Base-by-base conservation (phyloP, 2,329 filamentous ascomycete genomes). In the Fusarium floridanum region DNA sequence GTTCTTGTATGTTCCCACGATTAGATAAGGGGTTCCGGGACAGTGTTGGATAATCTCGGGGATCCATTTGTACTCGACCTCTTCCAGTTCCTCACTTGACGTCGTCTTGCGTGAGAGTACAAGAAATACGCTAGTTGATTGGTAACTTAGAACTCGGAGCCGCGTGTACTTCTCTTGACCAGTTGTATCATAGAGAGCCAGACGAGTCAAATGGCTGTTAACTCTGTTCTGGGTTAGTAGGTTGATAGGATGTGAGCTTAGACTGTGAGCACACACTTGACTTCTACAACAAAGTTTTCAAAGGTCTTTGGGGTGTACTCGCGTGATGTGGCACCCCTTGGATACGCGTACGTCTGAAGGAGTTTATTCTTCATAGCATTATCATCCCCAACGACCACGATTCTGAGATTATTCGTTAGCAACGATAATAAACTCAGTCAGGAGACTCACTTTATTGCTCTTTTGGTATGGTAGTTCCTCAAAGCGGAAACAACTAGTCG, bases 201-300 rank as follows among this genome's bases (percentile, higher is more conserved):
- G 48, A 1, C 65, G 48, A 3, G 55, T 67, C 12, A 64, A 7
- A 3, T 64, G 65, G 11, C 22, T 64, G n/a, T 50, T 50, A 12
- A 57, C 48, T 14, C 59, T 67, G 16, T 1, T 17, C 7, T 1
- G 6, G 14, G 12, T 67, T 16, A 64, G 32, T 10, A 22, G 11
- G 4, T 39, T 6, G 22, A 22, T 3, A 20, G 8, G 9, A 24
- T 5, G 53, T 22, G 11, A 14, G 53, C 5, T 57, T 11, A 7
- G 20, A 32, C 11, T 48, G 8, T 29, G 27, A 14, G n/a, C 2
- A 62, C 64, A 5, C 24, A 67, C 64, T 63, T 67, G 27, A 67
- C 59, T 22, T 67, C 59, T 5, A 67, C 59, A 27, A 67, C 20
- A n/a, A 63, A 63, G 6, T 67, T 67, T 3, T 67, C 64, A 32